Evolutionary conservation across 148 eudicot species (phyloP).

Genomic region (Camellia granthamiana): DNA sequence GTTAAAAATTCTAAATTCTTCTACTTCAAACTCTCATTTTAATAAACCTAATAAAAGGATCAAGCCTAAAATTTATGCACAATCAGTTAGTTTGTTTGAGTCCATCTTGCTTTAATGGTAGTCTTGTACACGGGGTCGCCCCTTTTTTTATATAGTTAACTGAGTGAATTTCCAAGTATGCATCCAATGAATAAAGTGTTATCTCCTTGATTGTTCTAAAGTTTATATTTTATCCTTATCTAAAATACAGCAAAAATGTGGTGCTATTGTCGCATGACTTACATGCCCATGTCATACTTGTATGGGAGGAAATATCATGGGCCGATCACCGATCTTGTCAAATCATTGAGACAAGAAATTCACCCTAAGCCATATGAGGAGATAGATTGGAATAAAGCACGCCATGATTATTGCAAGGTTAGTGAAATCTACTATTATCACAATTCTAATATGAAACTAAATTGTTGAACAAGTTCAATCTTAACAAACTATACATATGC

Average conservation of each 20-base stretch:
- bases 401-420: slow-evolving; percentile 30
- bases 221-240: neutral
- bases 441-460: neutral
- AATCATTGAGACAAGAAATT: slow-evolving; percentile 25
- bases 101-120: no score
- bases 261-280: slow-evolving; percentile 29
- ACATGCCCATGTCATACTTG: slow-evolving; percentile 32
- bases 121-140: no score
- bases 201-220: neutral
- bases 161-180: no score
- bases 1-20: no score
- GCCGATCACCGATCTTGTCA: slow-evolving; percentile 29
- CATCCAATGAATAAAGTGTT: no score
- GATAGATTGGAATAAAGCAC: slow-evolving; percentile 31
- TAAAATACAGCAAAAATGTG: slow-evolving; percentile 30
- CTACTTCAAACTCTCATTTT: no score
- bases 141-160: no score
- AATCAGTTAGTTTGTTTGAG: no score
- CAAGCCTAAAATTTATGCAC: no score
- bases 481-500: slow-evolving; percentile 12
- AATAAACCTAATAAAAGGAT: no score
- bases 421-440: neutral
- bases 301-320: slow-evolving; percentile 27
- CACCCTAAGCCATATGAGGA: slow-evolving; percentile 23
- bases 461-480: slow-evolving; percentile 8